Conservation (phyloP, 192 early-diverging fungal genomes). For the Backusella circina region DNA sequence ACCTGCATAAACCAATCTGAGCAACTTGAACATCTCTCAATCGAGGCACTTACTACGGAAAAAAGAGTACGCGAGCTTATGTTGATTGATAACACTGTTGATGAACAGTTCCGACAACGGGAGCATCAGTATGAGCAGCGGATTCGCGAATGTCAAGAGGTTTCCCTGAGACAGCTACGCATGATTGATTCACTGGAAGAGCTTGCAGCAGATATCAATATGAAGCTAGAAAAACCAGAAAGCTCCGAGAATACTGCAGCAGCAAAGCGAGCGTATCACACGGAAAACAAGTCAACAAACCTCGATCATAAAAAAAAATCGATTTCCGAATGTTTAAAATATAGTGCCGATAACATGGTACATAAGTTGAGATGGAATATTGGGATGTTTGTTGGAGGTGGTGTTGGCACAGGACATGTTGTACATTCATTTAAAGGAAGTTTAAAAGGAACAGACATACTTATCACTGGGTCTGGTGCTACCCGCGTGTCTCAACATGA, state of each 20-base stretch:
- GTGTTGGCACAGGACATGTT: constrained; percentile 27
- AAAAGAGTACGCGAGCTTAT: constrained; percentile 19
- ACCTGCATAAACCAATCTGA: constrained; percentile 25
- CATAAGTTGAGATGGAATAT: constrained; percentile 23
- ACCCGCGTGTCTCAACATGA: neutral
- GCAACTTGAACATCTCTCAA: constrained; percentile 23
- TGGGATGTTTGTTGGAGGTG: constrained; percentile 21
- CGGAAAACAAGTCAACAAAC: neutral
- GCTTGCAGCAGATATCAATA: constrained; percentile 9
- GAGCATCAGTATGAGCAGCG: constrained; percentile 15
- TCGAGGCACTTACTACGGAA: constrained; percentile 18
- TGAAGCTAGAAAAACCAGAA: constrained; percentile 8
- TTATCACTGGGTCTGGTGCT: constrained; percentile 17
- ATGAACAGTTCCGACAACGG: constrained; percentile 22
- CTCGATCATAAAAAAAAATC: neutral
- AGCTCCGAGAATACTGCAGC: neutral
- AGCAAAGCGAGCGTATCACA: neutral
- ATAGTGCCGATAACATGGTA: constrained; percentile 1
- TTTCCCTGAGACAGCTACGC: constrained; percentile 8
- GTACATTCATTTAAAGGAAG: constrained; percentile 12
- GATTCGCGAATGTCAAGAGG: constrained; percentile 16
- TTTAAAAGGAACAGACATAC: constrained; percentile 4
- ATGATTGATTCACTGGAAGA: constrained; percentile 22
- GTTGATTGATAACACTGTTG: neutral
- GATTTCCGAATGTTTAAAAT: neutral